Base-by-base conservation (phyloP, 495 filamentous ascomycete genomes). In the Penicillium dipodomyicola region DNA sequence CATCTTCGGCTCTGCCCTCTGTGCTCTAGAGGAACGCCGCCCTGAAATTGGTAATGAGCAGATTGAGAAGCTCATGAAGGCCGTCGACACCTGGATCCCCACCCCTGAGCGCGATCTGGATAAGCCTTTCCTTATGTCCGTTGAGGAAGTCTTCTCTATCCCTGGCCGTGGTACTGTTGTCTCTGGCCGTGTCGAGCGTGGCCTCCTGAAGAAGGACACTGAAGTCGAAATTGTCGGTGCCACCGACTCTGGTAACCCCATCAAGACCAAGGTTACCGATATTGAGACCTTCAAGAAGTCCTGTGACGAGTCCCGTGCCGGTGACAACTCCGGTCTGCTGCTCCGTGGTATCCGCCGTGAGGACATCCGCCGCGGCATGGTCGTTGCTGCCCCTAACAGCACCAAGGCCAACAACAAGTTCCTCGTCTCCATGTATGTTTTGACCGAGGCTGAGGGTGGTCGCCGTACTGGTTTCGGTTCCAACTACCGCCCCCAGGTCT, bases 251-350 rank as follows among this genome's bases (percentile, higher is more conserved):
- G 52, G 52, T 8, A 46, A 39, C 40, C 78, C 90, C 58, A 89
- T 96, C 79, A 96, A 94, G 84, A 97, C 95, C 70, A 97, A 96
- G 80, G 92, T 98, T 56, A 98, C 94, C 66, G 94, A 97, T 67
- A 96, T 97, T 69, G 94, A 98, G 80, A 97, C 92, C 57, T 98
- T 98, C 83, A 95, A 97, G 83, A 98, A 98, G 82, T 91, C 89
- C 46, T 96, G 92, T 75, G 90, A 94, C 50, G 90, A 96, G 76
- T 90, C 91, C 57, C 83, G 87, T 57, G 94, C 94, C 52, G 94
- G 94, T 68, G 94, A 98, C 78, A 97, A 96, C 85, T 94, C 93
- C n/a, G 94, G 94, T 70, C 87, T 98, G 20, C 84, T 98, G 22
- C 87, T 98, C 72, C 90, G 94, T 74, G 91, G 94, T 80, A 74